Conservation (phyloP, 768 basidiomycete species). For the Boletus rex-veris region DNA sequence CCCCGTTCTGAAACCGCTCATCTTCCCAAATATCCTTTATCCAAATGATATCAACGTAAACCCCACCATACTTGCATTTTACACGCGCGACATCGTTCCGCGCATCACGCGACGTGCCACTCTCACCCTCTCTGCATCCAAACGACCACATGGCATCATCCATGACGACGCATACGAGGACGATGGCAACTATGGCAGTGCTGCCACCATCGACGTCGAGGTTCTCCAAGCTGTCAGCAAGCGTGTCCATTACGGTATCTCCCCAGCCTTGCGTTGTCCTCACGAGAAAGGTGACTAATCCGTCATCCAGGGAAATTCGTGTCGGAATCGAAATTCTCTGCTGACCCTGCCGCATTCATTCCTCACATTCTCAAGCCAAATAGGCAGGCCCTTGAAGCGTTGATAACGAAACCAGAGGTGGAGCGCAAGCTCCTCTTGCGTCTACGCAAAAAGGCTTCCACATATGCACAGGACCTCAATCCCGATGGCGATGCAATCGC, state of each 20-base stretch:
- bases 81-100: constrained; percentile 83
- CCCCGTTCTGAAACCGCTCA: constrained; percentile 72
- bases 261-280: constrained; percentile 12
- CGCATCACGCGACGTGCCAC: constrained; percentile 79
- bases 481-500: constrained; percentile 55
- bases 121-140: constrained; percentile 56
- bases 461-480: constrained; percentile 80
- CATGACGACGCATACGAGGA: constrained; percentile 77
- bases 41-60: constrained; percentile 86
- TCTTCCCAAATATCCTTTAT: constrained; percentile 74
- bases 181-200: constrained; percentile 97
- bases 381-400: constrained; percentile 67
- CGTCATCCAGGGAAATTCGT: constrained; percentile 86
- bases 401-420: constrained; percentile 98
- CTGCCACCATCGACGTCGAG: constrained; percentile 92
- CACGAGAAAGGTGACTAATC: constrained; percentile 2
- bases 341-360: constrained; percentile 81
- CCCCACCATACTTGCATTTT: constrained; percentile 82
- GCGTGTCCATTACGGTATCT: constrained; percentile 93
- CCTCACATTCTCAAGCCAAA: constrained; percentile 87
- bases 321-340: constrained; percentile 94
- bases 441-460: constrained; percentile 78
- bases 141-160: constrained; percentile 62
- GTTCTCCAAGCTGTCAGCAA: constrained; percentile 97
- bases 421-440: constrained; percentile 81